Evolutionary conservation across 2,329 filamentous ascomycete genomes (phyloP), one percentile per base, ranked within the genome.

Genomic region (Clathrospora elynae): DNA sequence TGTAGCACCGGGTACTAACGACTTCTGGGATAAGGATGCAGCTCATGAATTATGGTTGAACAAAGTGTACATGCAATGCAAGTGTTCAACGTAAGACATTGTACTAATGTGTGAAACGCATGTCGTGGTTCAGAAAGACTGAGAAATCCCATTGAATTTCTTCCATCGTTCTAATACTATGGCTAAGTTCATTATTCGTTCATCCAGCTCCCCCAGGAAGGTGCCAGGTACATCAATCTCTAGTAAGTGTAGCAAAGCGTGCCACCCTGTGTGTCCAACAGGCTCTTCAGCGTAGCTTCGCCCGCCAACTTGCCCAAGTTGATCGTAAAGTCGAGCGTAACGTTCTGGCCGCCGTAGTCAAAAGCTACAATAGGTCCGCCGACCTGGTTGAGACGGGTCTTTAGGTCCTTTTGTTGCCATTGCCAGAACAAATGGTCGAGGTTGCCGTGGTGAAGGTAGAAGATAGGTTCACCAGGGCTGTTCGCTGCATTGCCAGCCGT

Each of bases 401-500:
- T 40, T 2, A 68, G 59, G 29, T 69, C 58, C 32, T 61, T 53
- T 10, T 57, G 51, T 32, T 63, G 58, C 60, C 60, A 61, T 26
- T 10, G 6, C 58, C 63, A 72, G 31, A 64, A 64, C 10, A 71
- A 52, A 4, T 55, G 61, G 44, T 73, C 70, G 2, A 73, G 46
- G 35, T 69, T 68, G 3, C 57, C 55, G 42, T 73, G 66, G 42
- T 73, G 71, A 17, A 73, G 51, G 28, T 61, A 73, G 53, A 68
- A 75, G 3, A 66, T 39, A 13, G 65, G 73, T 6, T 54, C 51
- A 7, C 60, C 67, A 10, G 69, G 70, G n/a, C 62, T 64, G 13
- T 65, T 63, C 12, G 56, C 55, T n/a, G 64, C 57, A 51, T 69
- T 59, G 5, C 66, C 66, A 23, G 65, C 56, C 26, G 53, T 55